Percentiles rank a stretch among this genome's conserved stretches.
These are phyloP conservation scores for Tubosaeta sp. DNA, from an alignment of 768 basidiomycete genomes.

Conservation along the genomic window DNA sequence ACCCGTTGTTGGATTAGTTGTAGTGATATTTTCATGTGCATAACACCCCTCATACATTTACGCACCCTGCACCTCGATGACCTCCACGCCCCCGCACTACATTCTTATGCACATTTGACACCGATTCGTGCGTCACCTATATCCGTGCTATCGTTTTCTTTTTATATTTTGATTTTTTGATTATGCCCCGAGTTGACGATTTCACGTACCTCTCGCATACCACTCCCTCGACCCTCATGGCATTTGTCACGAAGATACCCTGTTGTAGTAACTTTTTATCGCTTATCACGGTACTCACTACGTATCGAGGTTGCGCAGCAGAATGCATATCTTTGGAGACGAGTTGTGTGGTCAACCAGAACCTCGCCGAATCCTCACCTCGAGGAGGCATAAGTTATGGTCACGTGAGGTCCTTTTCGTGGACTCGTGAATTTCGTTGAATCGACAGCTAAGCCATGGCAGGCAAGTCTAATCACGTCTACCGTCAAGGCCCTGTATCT, in stretches of 20 bases:
- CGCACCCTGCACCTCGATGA: conserved; percentile 13
- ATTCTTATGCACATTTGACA: conserved; percentile 4
- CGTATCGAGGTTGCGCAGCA: conserved; percentile 34
- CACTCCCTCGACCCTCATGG: conserved; percentile 1
- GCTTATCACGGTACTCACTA: conserved; percentile 24
- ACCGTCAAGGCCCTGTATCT: background rate
- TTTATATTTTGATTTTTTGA: conserved; percentile 4
- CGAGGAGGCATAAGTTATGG: background rate
- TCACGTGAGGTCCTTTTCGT: background rate
- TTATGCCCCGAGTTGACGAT: conserved; percentile 32
- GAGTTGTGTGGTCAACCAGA: background rate
- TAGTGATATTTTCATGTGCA: conserved; percentile 31
- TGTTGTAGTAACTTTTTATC: conserved; percentile 30
- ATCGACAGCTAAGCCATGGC: conserved; percentile 7
- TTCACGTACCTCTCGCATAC: conserved; percentile 22
- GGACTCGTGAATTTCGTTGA: background rate
- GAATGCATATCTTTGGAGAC: conserved; percentile 34
- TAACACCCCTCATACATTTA: conserved; percentile 23
- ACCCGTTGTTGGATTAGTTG: conserved; percentile 34
- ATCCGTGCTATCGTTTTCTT: background rate
- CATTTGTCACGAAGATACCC: conserved; percentile 35
- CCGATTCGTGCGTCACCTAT: conserved; percentile 22
- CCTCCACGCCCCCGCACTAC: background rate
- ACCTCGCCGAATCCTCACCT: background rate
- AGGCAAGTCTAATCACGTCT: conserved; percentile 4